Conservation (phyloP, 129 eudicot genomes). For the Erigeron canadensis region DNA sequence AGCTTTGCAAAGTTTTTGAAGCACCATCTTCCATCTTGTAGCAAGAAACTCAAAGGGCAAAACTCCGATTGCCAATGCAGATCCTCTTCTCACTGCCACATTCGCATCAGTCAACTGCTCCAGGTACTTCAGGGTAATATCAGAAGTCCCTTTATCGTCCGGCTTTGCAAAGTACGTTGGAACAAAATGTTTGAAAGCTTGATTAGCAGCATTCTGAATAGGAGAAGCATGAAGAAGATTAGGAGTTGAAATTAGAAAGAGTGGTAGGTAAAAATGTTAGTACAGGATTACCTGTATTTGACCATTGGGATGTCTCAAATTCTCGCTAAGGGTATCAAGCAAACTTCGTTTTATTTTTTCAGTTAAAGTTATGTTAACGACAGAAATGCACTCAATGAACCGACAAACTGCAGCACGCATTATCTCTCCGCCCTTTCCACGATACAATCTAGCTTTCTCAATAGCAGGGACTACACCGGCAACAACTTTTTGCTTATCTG, state of each 20-base stretch:
- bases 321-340: slow-evolving; percentile 85
- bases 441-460: slow-evolving; percentile 93
- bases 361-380: slow-evolving; percentile 53
- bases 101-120: slow-evolving; percentile 80
- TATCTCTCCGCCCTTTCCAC: slow-evolving; percentile 98
- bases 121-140: slow-evolving; percentile 57
- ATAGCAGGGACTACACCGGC: slow-evolving; percentile 89
- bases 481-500: slow-evolving; percentile 78
- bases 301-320: slow-evolving; percentile 90
- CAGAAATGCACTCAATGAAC: slow-evolving; percentile 76
- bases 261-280: slow-evolving; percentile 2
- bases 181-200: slow-evolving; percentile 74
- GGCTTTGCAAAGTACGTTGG: slow-evolving; percentile 52
- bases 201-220: slow-evolving; percentile 74
- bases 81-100: slow-evolving; percentile 96
- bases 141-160: slow-evolving; percentile 55
- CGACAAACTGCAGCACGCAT: slow-evolving; percentile 98
- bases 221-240: neutral
- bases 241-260: slow-evolving; percentile 5
- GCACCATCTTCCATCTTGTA: slow-evolving; percentile 65
- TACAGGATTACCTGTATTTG: slow-evolving; percentile 70
- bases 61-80: slow-evolving; percentile 91
- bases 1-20: slow-evolving; percentile 69
- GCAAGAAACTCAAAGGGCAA: slow-evolving; percentile 78
- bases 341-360: slow-evolving; percentile 69